Evolutionary conservation across 2,329 filamentous ascomycete species (phyloP).

Genomic region (Sporothrix sp.): DNA sequence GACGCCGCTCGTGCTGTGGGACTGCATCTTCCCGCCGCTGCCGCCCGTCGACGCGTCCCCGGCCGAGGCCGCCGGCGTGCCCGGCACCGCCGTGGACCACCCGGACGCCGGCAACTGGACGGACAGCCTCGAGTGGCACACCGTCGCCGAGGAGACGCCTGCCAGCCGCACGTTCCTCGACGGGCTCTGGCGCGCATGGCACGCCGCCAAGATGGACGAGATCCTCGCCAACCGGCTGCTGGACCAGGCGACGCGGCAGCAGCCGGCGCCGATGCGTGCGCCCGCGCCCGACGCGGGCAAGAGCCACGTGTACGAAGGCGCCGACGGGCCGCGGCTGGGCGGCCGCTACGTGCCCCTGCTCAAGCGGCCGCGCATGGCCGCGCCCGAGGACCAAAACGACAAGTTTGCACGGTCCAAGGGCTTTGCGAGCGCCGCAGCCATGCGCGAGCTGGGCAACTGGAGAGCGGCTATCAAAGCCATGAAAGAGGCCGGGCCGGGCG

Average conservation of each 20-base stretch:
- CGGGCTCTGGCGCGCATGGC: constrained; percentile 74
- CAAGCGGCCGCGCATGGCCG: constrained; percentile 38
- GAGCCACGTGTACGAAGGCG: constrained; percentile 45
- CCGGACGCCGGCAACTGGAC: constrained; percentile 30
- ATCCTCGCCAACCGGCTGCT: constrained; percentile 67
- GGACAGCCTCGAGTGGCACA: constrained; percentile 67
- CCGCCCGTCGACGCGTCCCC: not conserved
- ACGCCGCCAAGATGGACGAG: constrained; percentile 81
- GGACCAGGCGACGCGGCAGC: constrained; percentile 39
- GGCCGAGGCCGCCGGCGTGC: not conserved
- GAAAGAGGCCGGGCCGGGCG: constrained; percentile 18
- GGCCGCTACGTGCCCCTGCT: constrained; percentile 48
- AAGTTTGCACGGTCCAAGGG: constrained; percentile 53
- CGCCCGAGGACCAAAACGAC: constrained; percentile 48
- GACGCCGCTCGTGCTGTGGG: constrained; percentile 85
- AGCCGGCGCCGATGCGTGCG: constrained; percentile 25
- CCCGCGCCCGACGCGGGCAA: constrained; percentile 22
- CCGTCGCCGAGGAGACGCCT: constrained; percentile 57
- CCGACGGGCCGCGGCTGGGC: constrained; percentile 37
- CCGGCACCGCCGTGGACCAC: not conserved
- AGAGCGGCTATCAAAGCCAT: constrained; percentile 23
- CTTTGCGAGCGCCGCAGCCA: constrained; percentile 41
- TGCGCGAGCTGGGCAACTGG: constrained; percentile 31
- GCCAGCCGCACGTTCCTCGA: constrained; percentile 55
- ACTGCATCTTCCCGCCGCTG: constrained; percentile 71